These are phyloP conservation scores for Cytospora chrysosperma DNA, from an alignment of 2,329 filamentous ascomycete species.

Conservation along the genomic window DNA sequence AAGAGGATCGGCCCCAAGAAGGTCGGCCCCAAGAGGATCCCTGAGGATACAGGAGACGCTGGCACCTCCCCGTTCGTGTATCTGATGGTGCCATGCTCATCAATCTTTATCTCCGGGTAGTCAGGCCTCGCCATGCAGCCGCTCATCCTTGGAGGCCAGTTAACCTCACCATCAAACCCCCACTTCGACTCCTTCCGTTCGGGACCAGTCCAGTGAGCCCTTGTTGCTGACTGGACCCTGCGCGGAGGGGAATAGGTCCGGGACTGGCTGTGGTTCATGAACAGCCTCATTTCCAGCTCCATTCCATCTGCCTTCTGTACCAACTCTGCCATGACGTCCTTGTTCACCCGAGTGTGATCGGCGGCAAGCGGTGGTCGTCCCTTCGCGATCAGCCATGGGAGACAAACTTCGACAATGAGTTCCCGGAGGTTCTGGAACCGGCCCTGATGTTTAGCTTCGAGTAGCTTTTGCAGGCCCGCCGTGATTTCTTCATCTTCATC, in stretches of 20 bases:
- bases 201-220: conserved; percentile 2
- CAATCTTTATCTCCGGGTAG: conserved; percentile 11
- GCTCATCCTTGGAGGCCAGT: conserved; percentile 8
- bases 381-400: conserved; percentile 3
- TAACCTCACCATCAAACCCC: conserved; percentile 9
- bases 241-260: not conserved
- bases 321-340: conserved; percentile 1
- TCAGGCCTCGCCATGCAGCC: conserved; percentile 10
- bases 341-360: conserved; percentile 1
- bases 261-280: conserved; percentile 6
- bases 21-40: not conserved
- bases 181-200: not conserved
- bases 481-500: conserved; percentile 14
- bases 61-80: not conserved
- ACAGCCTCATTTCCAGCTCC: not conserved
- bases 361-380: conserved; percentile 3
- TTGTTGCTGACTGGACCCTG: not conserved
- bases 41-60: not conserved
- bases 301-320: not conserved
- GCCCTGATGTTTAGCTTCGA: conserved; percentile 6
- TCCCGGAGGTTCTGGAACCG: not conserved
- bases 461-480: conserved; percentile 2
- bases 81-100: not conserved
- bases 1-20: not conserved
- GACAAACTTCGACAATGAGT: conserved; percentile 1